A percentile compares a stretch with the other conserved stretches of the same genome.
These are phyloP conservation scores for Cyberlindnera mississippiensis DNA, from an alignment of 805 yeast genomes.

Conservation along the genomic window DNA sequence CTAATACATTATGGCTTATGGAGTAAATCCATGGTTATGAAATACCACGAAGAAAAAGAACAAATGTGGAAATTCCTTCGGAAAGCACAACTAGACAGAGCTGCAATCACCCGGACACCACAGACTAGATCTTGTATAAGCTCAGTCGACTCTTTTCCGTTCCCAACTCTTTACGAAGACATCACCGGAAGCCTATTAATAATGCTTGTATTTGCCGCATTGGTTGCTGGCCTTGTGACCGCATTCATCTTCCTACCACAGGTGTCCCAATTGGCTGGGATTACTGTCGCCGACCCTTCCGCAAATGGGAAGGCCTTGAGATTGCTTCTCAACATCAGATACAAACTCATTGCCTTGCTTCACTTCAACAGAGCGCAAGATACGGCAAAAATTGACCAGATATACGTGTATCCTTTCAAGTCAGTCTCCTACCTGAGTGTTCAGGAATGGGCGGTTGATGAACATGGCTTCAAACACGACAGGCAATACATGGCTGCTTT, in stretches of 20 bases:
- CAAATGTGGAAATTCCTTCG: too few relatives aligned
- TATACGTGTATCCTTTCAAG: constrained; percentile 21
- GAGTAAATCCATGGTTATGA: too few relatives aligned
- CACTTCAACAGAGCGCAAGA: constrained; percentile 5
- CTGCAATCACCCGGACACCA: too few relatives aligned
- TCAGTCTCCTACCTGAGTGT: constrained; percentile 14
- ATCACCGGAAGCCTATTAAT: too few relatives aligned
- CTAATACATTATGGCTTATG: too few relatives aligned
- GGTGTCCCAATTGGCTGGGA: background rate
- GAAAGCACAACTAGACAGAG: too few relatives aligned
- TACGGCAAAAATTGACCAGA: constrained; percentile 10
- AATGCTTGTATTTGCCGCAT: constrained; percentile 3
- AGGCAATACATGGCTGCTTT: constrained; percentile 22
- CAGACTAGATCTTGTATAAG: too few relatives aligned
- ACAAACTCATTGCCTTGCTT: constrained; percentile 11
- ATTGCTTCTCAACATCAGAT: constrained; percentile 13
- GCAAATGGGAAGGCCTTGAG: constrained; percentile 2
- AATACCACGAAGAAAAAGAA: too few relatives aligned
- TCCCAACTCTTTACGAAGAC: too few relatives aligned
- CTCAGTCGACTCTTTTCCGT: too few relatives aligned
- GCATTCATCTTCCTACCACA: constrained; percentile 5
- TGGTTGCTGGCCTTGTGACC: constrained; percentile 1
- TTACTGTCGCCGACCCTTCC: constrained; percentile 7
- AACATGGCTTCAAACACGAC: constrained; percentile 22
- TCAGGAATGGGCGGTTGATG: constrained; percentile 20